A percentile compares a stretch with the other conserved stretches of the same genome.
These are phyloP conservation scores for Candida coquimbonensis DNA, from an alignment of 805 yeast species.

Conservation along the genomic window DNA sequence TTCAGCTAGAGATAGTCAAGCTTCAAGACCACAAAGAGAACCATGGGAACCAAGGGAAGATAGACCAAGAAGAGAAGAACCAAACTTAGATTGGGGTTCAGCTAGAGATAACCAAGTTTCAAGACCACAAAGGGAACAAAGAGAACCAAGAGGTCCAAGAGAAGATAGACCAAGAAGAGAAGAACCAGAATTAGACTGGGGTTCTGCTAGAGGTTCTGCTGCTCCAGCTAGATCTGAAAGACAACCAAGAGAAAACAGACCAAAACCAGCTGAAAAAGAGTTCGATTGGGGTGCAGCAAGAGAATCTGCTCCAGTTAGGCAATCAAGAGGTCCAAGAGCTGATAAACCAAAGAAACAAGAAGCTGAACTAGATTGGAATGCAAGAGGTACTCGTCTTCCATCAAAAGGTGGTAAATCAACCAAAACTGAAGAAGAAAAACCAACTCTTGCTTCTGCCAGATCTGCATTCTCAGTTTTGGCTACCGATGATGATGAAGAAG, in stretches of 20 bases:
- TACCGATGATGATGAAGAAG: conserved; percentile 39
- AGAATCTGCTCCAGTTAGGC: conserved; percentile 11
- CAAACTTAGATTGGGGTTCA: conserved; percentile 41
- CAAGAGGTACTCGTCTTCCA: conserved; percentile 33
- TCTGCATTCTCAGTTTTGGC: conserved; percentile 46
- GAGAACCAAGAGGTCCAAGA: conserved; percentile 19
- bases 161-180: conserved; percentile 19
- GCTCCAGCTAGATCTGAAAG: conserved; percentile 12
- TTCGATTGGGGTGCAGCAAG: conserved; percentile 53
- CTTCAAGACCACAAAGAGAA: conserved; percentile 29
- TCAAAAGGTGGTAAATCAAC: conserved; percentile 10
- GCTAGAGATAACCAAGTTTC: conserved; percentile 36
- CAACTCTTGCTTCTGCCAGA: conserved; percentile 26
- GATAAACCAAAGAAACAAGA: conserved; percentile 23
- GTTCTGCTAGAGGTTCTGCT: conserved; percentile 38
- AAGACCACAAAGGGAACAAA: conserved; percentile 30
- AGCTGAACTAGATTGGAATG: conserved; percentile 39
- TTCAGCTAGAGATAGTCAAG: conserved; percentile 37
- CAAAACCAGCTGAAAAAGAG: conserved; percentile 46
- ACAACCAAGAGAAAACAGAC: conserved; percentile 23
- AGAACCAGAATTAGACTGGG: conserved; percentile 39
- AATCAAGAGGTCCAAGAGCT: conserved; percentile 30
- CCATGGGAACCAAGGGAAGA: conserved; percentile 20
- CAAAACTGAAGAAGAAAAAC: conserved; percentile 4
- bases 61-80: conserved; percentile 22